Conservation (phyloP, 768 basidiomycete species). For the Gymnopilus junonius region DNA sequence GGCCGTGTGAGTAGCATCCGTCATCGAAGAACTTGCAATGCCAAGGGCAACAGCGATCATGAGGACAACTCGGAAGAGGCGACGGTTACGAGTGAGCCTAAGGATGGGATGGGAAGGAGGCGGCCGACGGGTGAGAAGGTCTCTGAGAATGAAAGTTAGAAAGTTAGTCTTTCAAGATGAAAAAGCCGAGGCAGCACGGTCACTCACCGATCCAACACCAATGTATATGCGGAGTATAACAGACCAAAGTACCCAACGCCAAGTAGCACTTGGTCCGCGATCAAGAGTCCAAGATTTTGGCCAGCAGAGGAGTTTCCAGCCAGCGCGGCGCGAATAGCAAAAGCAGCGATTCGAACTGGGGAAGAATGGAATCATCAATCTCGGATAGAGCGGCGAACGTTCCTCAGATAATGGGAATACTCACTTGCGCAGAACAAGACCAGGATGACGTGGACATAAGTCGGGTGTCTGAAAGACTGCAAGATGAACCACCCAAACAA, state of each 20-base stretch:
- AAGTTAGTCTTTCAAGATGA: too few species aligned
- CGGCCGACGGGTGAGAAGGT: constrained; percentile 18
- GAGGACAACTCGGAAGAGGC: constrained; percentile 34
- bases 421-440: constrained; percentile 42
- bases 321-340: constrained; percentile 42
- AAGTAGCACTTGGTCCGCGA: constrained; percentile 42
- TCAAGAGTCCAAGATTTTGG: constrained; percentile 35
- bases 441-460: constrained; percentile 38
- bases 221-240: constrained; percentile 43
- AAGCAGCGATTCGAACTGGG: constrained; percentile 45
- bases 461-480: constrained; percentile 34
- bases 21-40: constrained; percentile 33
- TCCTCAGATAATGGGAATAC: constrained; percentile 23
- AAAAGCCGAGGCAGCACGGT: too few species aligned
- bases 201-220: constrained; percentile 45
- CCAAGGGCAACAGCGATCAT: constrained; percentile 36
- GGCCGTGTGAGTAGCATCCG: constrained; percentile 3
- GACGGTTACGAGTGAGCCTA: constrained; percentile 31
- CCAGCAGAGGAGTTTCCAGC: constrained; percentile 34
- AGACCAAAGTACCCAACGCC: constrained; percentile 49
- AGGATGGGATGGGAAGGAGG: constrained; percentile 20
- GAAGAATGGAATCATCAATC: not conserved
- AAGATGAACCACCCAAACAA: constrained; percentile 33
- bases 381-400: too few species aligned
- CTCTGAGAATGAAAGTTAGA: constrained; percentile 13